These are phyloP conservation scores for Stagonosporopsis rhizophila DNA, from an alignment of 2,329 filamentous ascomycete species.

Conservation along the genomic window DNA sequence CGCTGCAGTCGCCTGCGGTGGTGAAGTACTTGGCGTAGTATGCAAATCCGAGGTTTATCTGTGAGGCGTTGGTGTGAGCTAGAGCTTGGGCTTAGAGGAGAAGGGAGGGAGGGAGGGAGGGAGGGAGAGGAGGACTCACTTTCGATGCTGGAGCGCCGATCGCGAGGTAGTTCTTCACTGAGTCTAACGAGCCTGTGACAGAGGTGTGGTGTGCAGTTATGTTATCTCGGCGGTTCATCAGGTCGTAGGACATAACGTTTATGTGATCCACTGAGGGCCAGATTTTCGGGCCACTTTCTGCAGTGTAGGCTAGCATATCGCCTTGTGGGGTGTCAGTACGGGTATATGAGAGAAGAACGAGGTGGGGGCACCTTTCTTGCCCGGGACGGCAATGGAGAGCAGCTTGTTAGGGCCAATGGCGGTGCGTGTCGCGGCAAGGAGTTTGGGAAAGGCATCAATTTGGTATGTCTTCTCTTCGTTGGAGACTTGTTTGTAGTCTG, in stretches of 20 bases:
- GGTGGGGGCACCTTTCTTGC: constrained; percentile 18
- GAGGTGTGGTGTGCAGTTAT: constrained; percentile 70
- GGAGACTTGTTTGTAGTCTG: constrained; percentile 69
- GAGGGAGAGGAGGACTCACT: no score
- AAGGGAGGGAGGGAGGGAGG: no score
- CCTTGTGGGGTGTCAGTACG: constrained; percentile 2
- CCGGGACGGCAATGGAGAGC: constrained; percentile 73
- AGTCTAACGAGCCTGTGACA: constrained; percentile 61
- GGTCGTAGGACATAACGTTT: constrained; percentile 75
- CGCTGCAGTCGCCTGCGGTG: constrained; percentile 55
- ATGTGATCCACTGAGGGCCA: constrained; percentile 68
- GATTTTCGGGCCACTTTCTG: constrained; percentile 64
- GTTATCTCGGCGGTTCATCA: constrained; percentile 73
- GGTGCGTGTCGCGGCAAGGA: constrained; percentile 65
- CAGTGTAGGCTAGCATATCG: constrained; percentile 74
- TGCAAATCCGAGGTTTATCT: constrained; percentile 69
- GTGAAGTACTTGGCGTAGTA: constrained; percentile 75
- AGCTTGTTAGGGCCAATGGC: constrained; percentile 65
- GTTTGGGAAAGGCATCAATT: constrained; percentile 66
- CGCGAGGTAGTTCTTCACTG: constrained; percentile 65
- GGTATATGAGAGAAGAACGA: constrained; percentile 28
- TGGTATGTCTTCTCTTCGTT: constrained; percentile 67
- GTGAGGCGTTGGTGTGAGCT: no score
- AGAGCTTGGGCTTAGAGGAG: no score
- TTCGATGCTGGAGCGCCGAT: constrained; percentile 63